A percentile compares a stretch with the other conserved stretches of the same genome.
Evolutionary conservation across 2,329 filamentous ascomycete genomes (phyloP).

Genomic region (Ceratocystis huliohia): DNA sequence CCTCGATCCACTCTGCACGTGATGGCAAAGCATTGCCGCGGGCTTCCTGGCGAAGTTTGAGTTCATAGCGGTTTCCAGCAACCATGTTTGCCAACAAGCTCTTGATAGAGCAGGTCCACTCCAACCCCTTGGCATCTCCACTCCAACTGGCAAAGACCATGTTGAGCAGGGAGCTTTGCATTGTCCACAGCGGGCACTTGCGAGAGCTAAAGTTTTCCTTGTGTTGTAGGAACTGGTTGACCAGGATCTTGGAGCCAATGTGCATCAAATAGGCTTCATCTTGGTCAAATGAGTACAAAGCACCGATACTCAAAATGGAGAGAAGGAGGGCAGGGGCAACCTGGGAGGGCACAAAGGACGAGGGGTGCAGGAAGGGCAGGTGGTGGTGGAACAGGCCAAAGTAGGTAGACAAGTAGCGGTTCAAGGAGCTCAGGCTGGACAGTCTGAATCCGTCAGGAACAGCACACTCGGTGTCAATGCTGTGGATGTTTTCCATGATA

Average conservation of each 20-base stretch:
- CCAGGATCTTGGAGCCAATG: conserved; percentile 91
- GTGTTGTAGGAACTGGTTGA: conserved; percentile 93
- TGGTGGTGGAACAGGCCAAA: conserved; percentile 97
- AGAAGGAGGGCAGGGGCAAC: conserved; percentile 73
- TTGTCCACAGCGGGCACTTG: conserved; percentile 94
- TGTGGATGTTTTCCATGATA: conserved; percentile 76
- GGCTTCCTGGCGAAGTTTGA: conserved; percentile 83
- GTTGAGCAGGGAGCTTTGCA: conserved; percentile 92
- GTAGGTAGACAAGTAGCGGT: conserved; percentile 88
- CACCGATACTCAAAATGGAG: conserved; percentile 86
- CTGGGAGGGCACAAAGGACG: conserved; percentile 72
- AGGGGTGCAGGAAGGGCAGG: conserved; percentile 84
- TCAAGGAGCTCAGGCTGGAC: conserved; percentile 66
- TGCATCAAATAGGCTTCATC: conserved; percentile 95
- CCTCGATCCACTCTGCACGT: conserved; percentile 86
- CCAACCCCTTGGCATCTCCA: conserved; percentile 88
- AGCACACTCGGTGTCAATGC: conserved; percentile 65
- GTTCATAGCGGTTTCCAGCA: conserved; percentile 87
- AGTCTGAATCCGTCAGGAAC: conserved; percentile 84
- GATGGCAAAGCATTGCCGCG: conserved; percentile 63
- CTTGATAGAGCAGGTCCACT: conserved; percentile 99
- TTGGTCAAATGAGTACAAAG: conserved; percentile 91
- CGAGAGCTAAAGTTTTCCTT: conserved; percentile 98
- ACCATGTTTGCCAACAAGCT: conserved; percentile 98
- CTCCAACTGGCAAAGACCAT: conserved; percentile 99